Base-by-base conservation (phyloP, 2,329 filamentous ascomycete species). In the Cadophora luteo-olivacea region DNA sequence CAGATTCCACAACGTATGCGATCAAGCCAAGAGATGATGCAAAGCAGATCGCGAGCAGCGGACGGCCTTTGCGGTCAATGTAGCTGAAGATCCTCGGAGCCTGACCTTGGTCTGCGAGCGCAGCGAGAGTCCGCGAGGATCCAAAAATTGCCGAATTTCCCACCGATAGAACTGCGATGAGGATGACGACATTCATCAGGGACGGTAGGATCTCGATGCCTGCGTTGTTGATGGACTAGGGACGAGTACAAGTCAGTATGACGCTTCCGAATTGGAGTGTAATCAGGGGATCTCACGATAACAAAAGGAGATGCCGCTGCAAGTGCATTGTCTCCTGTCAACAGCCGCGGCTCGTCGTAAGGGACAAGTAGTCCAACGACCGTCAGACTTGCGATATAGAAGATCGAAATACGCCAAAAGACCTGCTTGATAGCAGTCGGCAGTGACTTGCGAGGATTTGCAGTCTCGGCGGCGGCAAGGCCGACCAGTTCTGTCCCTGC, bases 151-250 rank as follows among this genome's bases (percentile, higher is more conserved):
- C 90, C 7, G 93, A 95, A 80, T 97, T 97, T 68, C 94, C 94
- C 69, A 97, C 94, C 0, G 93, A 97, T 25, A 97, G 83, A 25
- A 97, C 94, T 24, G 94, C 91, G 70, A 97, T 89, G 77, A 97
- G 89, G 78, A 97, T 97, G 69, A 97, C 93, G n/a, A 89, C 89
- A 80, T 98, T 97, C 91, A 97, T 97, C 65, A 97, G 86, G 0
- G 92, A 94, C 1, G 93, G 93, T 2, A 97, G 86, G 1, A 91
- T 90, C 52, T 87, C 82, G 75, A 97, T 97, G 9, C 92, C 91
- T 1, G 94, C 93, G 71, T 94, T 91, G 73, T 91, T 84, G 74
- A 97, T 97, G 70, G 94, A 93, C 75, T 60, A 45, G 16, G 14
- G 22, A 3, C 6, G n/a, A 24, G 8, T 45, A 8, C 8, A 14